A percentile compares a stretch with the other conserved stretches of the same genome.
phyloP scores from a whole-genome alignment of 768 basidiomycete species.

The Auricularia auricula-judae region DNA sequence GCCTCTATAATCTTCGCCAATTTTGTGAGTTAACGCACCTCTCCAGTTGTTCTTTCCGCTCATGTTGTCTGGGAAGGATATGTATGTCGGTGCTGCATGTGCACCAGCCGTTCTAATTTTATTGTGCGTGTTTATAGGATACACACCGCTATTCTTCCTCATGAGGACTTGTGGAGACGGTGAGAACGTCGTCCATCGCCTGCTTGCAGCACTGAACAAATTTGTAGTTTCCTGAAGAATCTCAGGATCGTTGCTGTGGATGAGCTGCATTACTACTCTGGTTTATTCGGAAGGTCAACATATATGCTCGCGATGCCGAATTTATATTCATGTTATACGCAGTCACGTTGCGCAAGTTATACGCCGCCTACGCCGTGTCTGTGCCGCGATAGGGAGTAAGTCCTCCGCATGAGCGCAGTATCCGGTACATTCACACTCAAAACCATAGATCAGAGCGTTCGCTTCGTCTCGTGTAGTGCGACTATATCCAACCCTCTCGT shows the following conservation, averaged over 20 bases:
- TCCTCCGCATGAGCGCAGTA: conserved; percentile 1
- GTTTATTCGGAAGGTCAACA: conserved; percentile 63
- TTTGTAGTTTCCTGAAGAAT: conserved; percentile 57
- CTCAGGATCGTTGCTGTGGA: conserved; percentile 73
- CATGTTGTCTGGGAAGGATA: background rate
- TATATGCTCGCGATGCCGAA: background rate
- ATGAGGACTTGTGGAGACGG: conserved; percentile 78
- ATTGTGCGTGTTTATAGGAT: conserved; percentile 56
- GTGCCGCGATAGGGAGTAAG: conserved; percentile 68
- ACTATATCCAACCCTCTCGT: conserved; percentile 64
- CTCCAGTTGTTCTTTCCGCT: background rate
- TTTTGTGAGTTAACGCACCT: conserved; percentile 39
- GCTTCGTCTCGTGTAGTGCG: conserved; percentile 80
- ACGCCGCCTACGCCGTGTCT: conserved; percentile 63
- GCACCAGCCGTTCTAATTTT: background rate
- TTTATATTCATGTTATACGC: background rate
- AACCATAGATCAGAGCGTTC: conserved; percentile 33
- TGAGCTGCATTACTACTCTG: conserved; percentile 80
- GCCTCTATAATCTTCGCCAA: conserved; percentile 84
- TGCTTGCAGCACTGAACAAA: background rate
- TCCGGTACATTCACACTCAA: no score
- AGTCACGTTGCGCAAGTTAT: conserved; percentile 78
- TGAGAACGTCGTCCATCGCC: conserved; percentile 13
- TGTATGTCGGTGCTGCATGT: conserved; percentile 1
- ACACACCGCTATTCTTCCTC: conserved; percentile 73